phyloP scores from a whole-genome alignment of 129 eudicot genomes.

The Apium graveolens region DNA sequence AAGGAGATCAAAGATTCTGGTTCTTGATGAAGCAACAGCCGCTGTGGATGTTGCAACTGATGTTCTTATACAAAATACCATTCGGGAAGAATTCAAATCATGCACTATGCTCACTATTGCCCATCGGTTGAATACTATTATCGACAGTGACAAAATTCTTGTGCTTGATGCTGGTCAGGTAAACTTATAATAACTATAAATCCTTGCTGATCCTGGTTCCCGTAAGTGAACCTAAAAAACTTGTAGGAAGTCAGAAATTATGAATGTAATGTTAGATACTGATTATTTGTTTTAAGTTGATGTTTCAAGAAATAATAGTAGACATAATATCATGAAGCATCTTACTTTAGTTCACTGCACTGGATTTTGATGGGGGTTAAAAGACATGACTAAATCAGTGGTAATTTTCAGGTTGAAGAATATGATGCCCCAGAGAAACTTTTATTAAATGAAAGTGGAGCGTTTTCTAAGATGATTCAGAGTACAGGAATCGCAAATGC shows the following conservation, averaged over 20 bases:
- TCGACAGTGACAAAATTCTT: conserved; percentile 49
- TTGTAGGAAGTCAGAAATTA: too few species aligned
- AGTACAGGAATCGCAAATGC: conserved; percentile 96
- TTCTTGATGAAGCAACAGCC: conserved; percentile 99
- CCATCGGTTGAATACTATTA: conserved; percentile 49
- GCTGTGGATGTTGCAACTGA: conserved; percentile 98
- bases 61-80: conserved; percentile 94
- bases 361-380: background rate
- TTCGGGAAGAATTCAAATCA: conserved; percentile 81
- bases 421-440: conserved; percentile 68
- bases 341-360: background rate
- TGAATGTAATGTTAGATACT: background rate
- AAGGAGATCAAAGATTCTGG: conserved; percentile 89
- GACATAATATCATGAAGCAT: background rate
- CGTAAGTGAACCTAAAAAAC: background rate
- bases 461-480: conserved; percentile 87
- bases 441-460: conserved; percentile 39
- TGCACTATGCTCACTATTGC: conserved; percentile 65
- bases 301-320: background rate
- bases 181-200: background rate
- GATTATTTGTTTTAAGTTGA: background rate
- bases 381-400: background rate
- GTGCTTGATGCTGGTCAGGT: conserved; percentile 94
- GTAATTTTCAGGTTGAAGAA: conserved; percentile 55
- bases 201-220: background rate